phyloP scores from a whole-genome alignment of 2,329 filamentous ascomycete genomes.

The Arthrinium puccinioides region DNA sequence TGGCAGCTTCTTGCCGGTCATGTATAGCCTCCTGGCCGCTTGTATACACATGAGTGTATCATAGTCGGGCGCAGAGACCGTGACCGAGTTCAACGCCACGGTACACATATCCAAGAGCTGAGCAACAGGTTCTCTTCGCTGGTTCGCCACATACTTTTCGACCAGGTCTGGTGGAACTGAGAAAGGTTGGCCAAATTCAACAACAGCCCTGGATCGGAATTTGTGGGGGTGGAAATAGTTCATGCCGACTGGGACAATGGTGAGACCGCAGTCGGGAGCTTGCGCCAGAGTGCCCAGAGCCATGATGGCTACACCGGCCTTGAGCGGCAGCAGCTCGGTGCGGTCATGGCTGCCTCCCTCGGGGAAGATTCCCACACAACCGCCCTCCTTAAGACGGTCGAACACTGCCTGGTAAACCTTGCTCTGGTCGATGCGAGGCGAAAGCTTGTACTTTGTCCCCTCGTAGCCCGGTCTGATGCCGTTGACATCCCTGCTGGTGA shows the following conservation, averaged over 20 bases:
- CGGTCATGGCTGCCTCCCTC: conserved; percentile 95
- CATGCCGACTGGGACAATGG: conserved; percentile 96
- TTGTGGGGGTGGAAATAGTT: conserved; percentile 99
- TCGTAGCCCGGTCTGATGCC: conserved; percentile 55
- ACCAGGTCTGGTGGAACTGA: conserved; percentile 79
- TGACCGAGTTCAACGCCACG: conserved; percentile 77
- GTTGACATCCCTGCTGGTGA: conserved; percentile 47
- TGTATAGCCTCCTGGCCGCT: conserved; percentile 87
- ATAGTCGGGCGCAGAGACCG: conserved; percentile 87
- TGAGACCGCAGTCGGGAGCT: conserved; percentile 78
- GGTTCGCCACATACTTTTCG: conserved; percentile 74
- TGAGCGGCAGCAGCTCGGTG: conserved; percentile 82
- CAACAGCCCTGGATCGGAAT: conserved; percentile 89
- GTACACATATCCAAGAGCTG: conserved; percentile 81
- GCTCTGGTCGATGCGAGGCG: conserved; percentile 89
- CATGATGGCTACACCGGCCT: conserved; percentile 98
- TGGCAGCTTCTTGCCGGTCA: conserved; percentile 87
- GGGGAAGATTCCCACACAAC: conserved; percentile 93
- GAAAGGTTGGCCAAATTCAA: conserved; percentile 89
- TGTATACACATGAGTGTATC: conserved; percentile 97
- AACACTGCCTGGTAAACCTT: conserved; percentile 93
- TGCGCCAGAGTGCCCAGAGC: conserved; percentile 82
- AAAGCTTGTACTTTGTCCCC: conserved; percentile 78
- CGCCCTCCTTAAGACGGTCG: conserved; percentile 69
- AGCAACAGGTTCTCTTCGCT: conserved; percentile 80